Percentiles rank a stretch among this genome's conserved stretches.
These are phyloP conservation scores for Serendipita sp. DNA, from an alignment of 768 basidiomycete genomes.

Conservation along the genomic window DNA sequence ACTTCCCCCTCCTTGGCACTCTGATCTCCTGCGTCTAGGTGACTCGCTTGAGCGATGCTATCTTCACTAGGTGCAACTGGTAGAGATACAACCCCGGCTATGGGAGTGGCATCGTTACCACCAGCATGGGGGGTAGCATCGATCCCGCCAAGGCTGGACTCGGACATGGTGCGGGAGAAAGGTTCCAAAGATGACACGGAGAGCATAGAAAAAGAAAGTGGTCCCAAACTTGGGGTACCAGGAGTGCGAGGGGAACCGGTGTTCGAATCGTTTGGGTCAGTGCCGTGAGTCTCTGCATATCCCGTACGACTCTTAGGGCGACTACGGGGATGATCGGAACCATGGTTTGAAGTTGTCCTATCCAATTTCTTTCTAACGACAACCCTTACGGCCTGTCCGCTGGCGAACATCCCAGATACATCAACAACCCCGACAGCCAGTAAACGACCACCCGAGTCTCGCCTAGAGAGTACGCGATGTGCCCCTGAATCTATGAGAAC, in stretches of 20 bases:
- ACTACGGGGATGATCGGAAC: not conserved
- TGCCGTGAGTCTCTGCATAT: not conserved
- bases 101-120: not conserved
- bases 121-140: not conserved
- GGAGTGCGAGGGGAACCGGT: constrained; percentile 5
- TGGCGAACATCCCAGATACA: constrained; percentile 79
- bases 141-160: not conserved
- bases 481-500: constrained; percentile 85
- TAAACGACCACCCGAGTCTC: constrained; percentile 78
- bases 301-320: not conserved
- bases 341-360: not conserved
- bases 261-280: not conserved
- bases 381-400: constrained; percentile 85
- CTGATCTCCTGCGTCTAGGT: not conserved
- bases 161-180: constrained; percentile 4
- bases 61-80: not conserved
- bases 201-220: not conserved
- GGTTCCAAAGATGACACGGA: constrained; percentile 3
- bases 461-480: constrained; percentile 64
- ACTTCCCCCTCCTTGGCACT: not conserved
- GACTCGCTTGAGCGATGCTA: too few species aligned
- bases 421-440: constrained; percentile 84
- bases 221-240: not conserved
- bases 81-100: not conserved
- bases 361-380: constrained; percentile 21